Base-by-base conservation (phyloP, 2,329 filamentous ascomycete genomes). In the Elsinoe fawcettii region DNA sequence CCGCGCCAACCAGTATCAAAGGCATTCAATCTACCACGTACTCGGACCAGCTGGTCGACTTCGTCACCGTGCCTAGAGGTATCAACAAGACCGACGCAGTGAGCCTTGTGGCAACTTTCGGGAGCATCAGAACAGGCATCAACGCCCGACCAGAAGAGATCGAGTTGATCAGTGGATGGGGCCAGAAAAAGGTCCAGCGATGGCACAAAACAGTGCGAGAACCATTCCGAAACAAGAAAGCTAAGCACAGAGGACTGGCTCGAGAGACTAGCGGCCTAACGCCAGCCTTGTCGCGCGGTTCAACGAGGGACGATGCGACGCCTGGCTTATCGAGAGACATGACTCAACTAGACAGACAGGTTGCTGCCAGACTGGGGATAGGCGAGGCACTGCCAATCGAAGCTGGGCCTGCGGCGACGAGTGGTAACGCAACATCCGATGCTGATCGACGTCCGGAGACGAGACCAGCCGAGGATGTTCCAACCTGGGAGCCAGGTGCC, bases 81-180 rank as follows among this genome's bases (percentile, higher is more conserved):
- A 84, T 99, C 68, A 97, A 97, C 73, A 96, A 96, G 71, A 90
- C 90, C 1, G 93, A 99, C 72, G 90, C 93, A 0, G 84, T 96
- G 8, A 87, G 88, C 25, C 74, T 99, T 53, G 90, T 97, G 34
- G 88, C 88, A 63, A 90, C 90, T 53, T 99, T 97, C 75, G 93
- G 93, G 22, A 95, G 88, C 63, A 73, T 99, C 58, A 83, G 85
- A 63, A 88, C 87, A 36, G 92, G 92, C 0, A 78, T 97, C 59
- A 96, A 96, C 70, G 92, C 90, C 1, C 81, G 87, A 44, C 83
- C 88, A 0, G 93, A 97, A 68, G 88, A 95, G 70, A 80, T 99
- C 34, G 83, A 84, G 12, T 75, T 88, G 61, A 83, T 99, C n/a
- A 81, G 85, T 27, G 93, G 93, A 1, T 99, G 91, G 91, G 93